phyloP scores from a whole-genome alignment of 257 asterid species.

The Ocimum tenuiflorum region DNA sequence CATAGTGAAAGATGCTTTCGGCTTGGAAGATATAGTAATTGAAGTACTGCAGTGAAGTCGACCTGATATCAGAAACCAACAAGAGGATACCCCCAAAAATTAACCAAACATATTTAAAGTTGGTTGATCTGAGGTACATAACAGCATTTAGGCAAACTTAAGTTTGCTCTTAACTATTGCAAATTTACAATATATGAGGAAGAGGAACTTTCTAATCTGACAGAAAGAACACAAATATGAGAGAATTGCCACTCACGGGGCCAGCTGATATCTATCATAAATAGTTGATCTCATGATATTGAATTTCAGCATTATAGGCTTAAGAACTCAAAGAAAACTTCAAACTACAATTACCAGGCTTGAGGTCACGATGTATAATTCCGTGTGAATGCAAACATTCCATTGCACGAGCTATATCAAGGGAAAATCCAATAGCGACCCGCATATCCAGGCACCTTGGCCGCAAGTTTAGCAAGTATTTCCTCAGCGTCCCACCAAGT shows the following conservation, averaged over 20 bases:
- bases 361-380: conserved; percentile 83
- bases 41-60: not conserved
- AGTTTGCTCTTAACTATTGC: not conserved
- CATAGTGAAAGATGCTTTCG: not conserved
- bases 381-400: conserved; percentile 92
- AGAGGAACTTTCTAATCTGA: not conserved
- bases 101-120: not conserved
- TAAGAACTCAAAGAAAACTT: not conserved
- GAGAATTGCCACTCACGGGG: not conserved
- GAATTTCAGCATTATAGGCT: not conserved
- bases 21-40: not conserved
- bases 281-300: too few relatives aligned
- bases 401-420: conserved; percentile 90
- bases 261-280: too few relatives aligned
- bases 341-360: conserved; percentile 55
- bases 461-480: conserved; percentile 58
- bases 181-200: not conserved
- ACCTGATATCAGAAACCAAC: not conserved
- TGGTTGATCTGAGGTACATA: not conserved
- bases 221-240: not conserved
- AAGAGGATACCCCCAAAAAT: not conserved
- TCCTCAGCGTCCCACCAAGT: conserved; percentile 76
- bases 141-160: not conserved
- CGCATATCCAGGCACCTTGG: conserved; percentile 68
- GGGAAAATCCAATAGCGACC: conserved; percentile 73